These are phyloP conservation scores for Osmanthus fragrans DNA, from an alignment of 257 asterid species.

Conservation along the genomic window DNA sequence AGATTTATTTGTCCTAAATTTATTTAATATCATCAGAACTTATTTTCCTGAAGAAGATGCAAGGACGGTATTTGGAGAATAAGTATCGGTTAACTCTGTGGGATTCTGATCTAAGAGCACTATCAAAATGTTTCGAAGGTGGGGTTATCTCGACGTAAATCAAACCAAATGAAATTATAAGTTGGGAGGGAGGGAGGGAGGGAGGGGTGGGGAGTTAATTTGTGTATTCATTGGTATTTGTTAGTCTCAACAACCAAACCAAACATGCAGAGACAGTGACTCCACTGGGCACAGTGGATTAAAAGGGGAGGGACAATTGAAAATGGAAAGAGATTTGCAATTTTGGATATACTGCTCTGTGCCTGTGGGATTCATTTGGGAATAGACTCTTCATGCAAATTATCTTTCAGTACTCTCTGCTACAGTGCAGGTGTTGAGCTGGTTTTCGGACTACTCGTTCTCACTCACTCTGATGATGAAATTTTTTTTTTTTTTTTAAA, in stretches of 20 bases:
- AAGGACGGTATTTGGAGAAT: too few relatives aligned
- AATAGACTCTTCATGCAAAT: conserved; percentile 25
- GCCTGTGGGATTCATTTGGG: background rate
- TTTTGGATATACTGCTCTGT: conserved; percentile 11
- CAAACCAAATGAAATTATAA: too few relatives aligned
- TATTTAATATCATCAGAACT: too few relatives aligned
- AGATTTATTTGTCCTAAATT: too few relatives aligned
- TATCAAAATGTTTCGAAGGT: too few relatives aligned
- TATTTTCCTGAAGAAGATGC: too few relatives aligned
- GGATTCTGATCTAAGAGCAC: too few relatives aligned
- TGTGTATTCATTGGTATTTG: background rate
- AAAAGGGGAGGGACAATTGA: conserved; percentile 31
- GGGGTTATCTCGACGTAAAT: too few relatives aligned
- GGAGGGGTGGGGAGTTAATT: too few relatives aligned
- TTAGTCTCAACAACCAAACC: conserved; percentile 20
- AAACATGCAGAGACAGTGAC: conserved; percentile 27
- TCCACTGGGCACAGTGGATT: conserved; percentile 2
- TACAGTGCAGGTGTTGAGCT: background rate
- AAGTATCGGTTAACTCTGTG: too few relatives aligned
- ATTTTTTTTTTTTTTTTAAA: too few relatives aligned
- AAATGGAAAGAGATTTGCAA: background rate
- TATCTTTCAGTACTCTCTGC: background rate
- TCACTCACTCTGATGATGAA: background rate
- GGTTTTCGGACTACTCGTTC: background rate
- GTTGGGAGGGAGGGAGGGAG: too few relatives aligned